Base-by-base conservation (phyloP, 345 rosid genomes). In the Populus alba region DNA sequence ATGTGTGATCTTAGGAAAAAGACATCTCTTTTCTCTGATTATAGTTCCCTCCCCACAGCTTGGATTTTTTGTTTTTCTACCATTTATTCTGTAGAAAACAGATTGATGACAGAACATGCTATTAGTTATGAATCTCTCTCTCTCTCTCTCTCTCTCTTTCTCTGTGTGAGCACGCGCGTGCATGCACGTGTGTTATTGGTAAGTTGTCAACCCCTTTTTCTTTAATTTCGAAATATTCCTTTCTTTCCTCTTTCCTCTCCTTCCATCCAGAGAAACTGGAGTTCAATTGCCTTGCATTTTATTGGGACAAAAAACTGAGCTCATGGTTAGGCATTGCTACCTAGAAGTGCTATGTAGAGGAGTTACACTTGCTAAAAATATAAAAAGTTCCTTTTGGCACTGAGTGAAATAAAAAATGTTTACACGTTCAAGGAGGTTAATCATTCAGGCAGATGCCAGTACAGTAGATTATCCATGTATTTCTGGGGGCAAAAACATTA, bases 21-120 rank as follows among this genome's bases (percentile, higher is more conserved):
- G 63, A 66, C 69, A 43, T 53, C 66, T 18, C 25, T 61, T 31
- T 70, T 41, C 10, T 63, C n/a, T 18, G 47, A 41, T 69, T 59
- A 27, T 55, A 39, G 10, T 73, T 69, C 29, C 68, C 55, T 47
- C n/a, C 39, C 65, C 41, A 47, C 37, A 38, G 57, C 71, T 22
- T 47, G 49, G 43, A 67, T 51, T 41, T 45, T 29, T 62, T 9
- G 18, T 43, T 69, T 4, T 45, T 72, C 25, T 53, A 31, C 45
- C 20, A 8, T 77, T 70, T 55, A 18, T 13, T 70, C 5, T 59
- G n/a, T 67, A n/a, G 53, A 68, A 73, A 68, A 76, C 20, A n/a
- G 37, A 51, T n/a, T 17, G 27, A 38, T 33, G 17, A 8, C 51
- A 31, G 41, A 23, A 38, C 43, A 8, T 77, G 59, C 68, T 55